phyloP scores from a whole-genome alignment of 352 stramenopile species.

The Saprolegnia diclina region DNA sequence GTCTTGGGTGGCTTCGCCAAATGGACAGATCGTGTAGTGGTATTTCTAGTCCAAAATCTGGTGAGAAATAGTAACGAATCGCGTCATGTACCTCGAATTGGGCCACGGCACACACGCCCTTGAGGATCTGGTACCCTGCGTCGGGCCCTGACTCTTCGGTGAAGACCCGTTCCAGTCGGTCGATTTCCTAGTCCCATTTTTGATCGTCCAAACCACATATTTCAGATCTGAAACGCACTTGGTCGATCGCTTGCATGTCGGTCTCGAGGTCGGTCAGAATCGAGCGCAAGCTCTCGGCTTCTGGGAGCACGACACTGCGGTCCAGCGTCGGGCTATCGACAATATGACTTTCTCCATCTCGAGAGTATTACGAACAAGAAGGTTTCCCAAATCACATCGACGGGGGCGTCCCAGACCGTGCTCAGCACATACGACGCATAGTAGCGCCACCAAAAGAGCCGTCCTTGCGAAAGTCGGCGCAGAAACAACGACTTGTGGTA shows the following conservation, averaged over 20 bases:
- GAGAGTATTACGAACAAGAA: constrained; percentile 21
- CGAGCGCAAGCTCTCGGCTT: constrained; percentile 65
- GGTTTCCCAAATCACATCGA: constrained; percentile 17
- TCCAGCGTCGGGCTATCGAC: constrained; percentile 51
- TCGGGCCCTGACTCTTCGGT: constrained; percentile 1
- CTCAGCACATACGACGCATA: constrained; percentile 14
- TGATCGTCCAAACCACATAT: background rate
- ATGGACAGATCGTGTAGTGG: constrained; percentile 47
- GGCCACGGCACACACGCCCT: constrained; percentile 30
- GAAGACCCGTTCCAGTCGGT: constrained; percentile 1
- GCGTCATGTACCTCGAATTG: constrained; percentile 37
- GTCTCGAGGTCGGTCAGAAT: constrained; percentile 59
- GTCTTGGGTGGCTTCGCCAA: constrained; percentile 79
- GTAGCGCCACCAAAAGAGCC: constrained; percentile 24
- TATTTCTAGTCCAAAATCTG: constrained; percentile 33
- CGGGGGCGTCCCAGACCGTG: constrained; percentile 19
- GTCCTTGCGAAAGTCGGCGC: constrained; percentile 24
- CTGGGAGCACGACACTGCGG: constrained; percentile 41
- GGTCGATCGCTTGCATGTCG: constrained; percentile 33
- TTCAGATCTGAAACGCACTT: background rate
- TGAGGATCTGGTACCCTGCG: constrained; percentile 21
- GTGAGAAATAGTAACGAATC: constrained; percentile 32
- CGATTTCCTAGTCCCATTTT: constrained; percentile 13
- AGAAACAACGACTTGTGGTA: constrained; percentile 16
- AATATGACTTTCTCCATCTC: constrained; percentile 13